These are phyloP conservation scores for Gossypium schwendimanii DNA, from an alignment of 441 rosid genomes.

Conservation along the genomic window DNA sequence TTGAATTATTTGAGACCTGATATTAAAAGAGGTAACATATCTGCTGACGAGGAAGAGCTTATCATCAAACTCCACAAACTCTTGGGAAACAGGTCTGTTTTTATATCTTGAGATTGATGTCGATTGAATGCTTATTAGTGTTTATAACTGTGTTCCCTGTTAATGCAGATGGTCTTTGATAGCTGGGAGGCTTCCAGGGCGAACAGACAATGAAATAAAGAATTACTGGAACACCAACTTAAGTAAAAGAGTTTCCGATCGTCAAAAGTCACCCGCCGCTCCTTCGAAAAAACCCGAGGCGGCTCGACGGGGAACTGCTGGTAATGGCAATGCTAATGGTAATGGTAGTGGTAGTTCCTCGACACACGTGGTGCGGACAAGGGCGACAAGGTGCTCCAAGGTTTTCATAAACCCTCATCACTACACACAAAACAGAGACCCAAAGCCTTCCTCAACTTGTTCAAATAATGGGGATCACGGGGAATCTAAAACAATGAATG, in stretches of 20 bases:
- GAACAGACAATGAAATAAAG: constrained; percentile 9
- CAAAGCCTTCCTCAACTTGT: background rate
- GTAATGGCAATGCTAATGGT: background rate
- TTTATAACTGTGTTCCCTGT: too few relatives aligned
- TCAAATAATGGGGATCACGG: background rate
- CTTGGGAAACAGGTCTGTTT: constrained; percentile 32
- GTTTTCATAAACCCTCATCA: constrained; percentile 6
- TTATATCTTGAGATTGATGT: too few relatives aligned
- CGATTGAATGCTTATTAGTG: too few relatives aligned
- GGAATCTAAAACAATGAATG: background rate
- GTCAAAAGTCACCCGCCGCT: background rate
- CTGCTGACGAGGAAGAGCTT: constrained; percentile 38
- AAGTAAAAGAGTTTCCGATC: constrained; percentile 16
- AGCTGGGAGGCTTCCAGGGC: constrained; percentile 41
- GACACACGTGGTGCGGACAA: constrained; percentile 18
- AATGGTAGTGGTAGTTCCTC: background rate
- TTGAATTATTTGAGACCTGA: constrained; percentile 38
- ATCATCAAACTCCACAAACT: constrained; percentile 42
- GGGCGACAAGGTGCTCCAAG: constrained; percentile 19
- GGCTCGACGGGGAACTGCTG: too few relatives aligned
- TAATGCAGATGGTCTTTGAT: constrained; percentile 34
- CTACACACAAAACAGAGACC: background rate
- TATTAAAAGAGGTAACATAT: constrained; percentile 41
- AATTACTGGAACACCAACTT: constrained; percentile 23
- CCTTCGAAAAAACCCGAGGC: background rate